Evolutionary conservation across 73 alveolate genomes (phyloP).

Genomic region (Effrenium voratum): DNA sequence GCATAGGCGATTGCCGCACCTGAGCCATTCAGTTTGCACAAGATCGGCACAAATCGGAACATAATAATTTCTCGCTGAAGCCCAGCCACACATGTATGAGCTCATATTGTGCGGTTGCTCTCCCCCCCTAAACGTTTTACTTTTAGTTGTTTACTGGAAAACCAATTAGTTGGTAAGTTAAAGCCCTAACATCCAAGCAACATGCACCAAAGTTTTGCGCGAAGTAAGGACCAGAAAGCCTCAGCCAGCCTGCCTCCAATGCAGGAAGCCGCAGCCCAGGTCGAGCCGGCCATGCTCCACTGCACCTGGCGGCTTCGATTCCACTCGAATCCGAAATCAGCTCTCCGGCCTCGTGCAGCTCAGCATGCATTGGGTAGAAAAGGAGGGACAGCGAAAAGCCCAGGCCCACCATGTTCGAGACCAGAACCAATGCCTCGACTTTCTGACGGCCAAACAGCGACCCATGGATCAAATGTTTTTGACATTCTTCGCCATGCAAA

Average conservation of each 20-base stretch:
- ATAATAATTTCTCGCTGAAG: no score
- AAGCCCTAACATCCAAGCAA: no score
- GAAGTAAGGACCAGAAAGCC: no score
- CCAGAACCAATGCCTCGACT: conserved; percentile 53
- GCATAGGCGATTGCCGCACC: conserved; percentile 89
- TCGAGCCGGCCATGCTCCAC: conserved; percentile 32
- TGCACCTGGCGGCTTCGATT: background rate
- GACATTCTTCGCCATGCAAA: no score
- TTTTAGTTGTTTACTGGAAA: no score
- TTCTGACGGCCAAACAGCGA: background rate
- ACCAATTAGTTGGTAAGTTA: no score
- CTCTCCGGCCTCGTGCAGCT: conserved; percentile 44
- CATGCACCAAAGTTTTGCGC: no score
- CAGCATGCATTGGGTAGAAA: conserved; percentile 55
- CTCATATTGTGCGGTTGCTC: no score
- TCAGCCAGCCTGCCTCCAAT: conserved; percentile 24
- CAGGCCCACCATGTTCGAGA: conserved; percentile 41
- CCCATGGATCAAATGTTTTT: background rate
- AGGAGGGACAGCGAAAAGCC: conserved; percentile 45
- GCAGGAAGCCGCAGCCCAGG: conserved; percentile 69
- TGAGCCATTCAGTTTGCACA: no score
- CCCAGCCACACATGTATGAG: no score
- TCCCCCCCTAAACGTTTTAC: no score
- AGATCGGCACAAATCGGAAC: no score
- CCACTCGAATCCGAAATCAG: background rate